phyloP scores from a whole-genome alignment of 108 stramenopile species.

The Cyclotella baltica region DNA sequence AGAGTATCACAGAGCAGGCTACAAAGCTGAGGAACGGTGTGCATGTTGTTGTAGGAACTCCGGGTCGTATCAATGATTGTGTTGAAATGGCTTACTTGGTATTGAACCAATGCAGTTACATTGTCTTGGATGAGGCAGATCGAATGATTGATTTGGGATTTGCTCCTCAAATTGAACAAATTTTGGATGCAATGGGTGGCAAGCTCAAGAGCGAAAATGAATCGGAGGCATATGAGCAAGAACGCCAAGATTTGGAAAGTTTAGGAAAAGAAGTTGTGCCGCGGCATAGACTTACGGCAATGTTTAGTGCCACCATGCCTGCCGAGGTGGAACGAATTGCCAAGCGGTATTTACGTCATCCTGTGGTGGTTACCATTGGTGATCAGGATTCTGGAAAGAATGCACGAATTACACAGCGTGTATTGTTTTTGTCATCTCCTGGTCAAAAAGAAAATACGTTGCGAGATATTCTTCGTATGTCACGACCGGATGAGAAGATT shows the following conservation, averaged over 20 bases:
- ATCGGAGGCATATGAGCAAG: conserved; percentile 83
- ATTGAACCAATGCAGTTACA: conserved; percentile 96
- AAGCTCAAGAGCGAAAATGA: conserved; percentile 86
- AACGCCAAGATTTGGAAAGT: conserved; percentile 63
- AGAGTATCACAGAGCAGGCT: conserved; percentile 91
- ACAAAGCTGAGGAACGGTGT: conserved; percentile 88
- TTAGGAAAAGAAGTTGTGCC: conserved; percentile 63
- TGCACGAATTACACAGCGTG: conserved; percentile 90
- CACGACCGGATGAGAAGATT: conserved; percentile 74
- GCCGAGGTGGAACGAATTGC: conserved; percentile 93
- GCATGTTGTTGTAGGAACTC: conserved; percentile 97
- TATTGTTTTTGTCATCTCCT: conserved; percentile 83
- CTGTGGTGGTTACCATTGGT: conserved; percentile 90
- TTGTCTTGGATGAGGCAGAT: conserved; percentile 97
- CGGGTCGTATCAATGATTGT: conserved; percentile 97
- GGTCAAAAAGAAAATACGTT: conserved; percentile 85
- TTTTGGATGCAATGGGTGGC: conserved; percentile 95
- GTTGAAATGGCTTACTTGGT: conserved; percentile 94
- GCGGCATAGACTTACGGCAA: conserved; percentile 89
- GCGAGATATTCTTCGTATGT: conserved; percentile 57
- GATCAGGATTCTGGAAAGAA: conserved; percentile 95
- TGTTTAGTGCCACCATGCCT: conserved; percentile 99
- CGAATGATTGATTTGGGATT: conserved; percentile 95
- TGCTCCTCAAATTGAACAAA: conserved; percentile 90
- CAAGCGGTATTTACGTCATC: conserved; percentile 90